These are phyloP conservation scores for Helotiales sp. DNA, from an alignment of 2,329 filamentous ascomycete genomes.

Conservation along the genomic window DNA sequence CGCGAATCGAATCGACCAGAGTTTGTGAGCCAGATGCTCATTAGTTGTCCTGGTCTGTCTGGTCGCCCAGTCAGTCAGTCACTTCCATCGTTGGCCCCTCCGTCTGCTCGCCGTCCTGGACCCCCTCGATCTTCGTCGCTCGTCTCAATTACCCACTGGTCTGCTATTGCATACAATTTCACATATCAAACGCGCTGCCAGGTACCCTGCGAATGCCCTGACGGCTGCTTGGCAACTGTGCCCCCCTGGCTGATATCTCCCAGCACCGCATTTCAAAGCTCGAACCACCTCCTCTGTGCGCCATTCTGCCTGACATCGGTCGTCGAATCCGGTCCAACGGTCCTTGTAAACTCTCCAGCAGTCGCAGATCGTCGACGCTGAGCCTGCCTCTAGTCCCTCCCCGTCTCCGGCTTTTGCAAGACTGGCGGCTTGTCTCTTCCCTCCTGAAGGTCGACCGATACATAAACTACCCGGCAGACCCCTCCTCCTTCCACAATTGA, in stretches of 20 bases:
- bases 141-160: background rate
- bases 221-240: background rate
- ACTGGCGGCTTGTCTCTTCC: background rate
- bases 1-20: background rate
- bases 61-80: background rate
- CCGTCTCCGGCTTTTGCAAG: constrained; percentile 1
- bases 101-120: background rate
- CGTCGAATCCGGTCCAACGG: constrained; percentile 1
- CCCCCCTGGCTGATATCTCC: background rate
- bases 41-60: no score
- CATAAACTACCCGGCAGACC: background rate
- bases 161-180: background rate
- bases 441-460: constrained; percentile 2
- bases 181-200: background rate
- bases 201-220: background rate
- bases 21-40: background rate
- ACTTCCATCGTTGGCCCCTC: background rate
- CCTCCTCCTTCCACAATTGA: constrained; percentile 3
- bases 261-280: background rate
- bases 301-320: constrained; percentile 2
- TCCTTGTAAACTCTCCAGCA: background rate
- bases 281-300: constrained; percentile 2
- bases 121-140: background rate
- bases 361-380: background rate
- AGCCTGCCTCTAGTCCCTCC: background rate